These are phyloP conservation scores for Erucastrum elatum DNA, from an alignment of 345 rosid genomes.

Conservation along the genomic window DNA sequence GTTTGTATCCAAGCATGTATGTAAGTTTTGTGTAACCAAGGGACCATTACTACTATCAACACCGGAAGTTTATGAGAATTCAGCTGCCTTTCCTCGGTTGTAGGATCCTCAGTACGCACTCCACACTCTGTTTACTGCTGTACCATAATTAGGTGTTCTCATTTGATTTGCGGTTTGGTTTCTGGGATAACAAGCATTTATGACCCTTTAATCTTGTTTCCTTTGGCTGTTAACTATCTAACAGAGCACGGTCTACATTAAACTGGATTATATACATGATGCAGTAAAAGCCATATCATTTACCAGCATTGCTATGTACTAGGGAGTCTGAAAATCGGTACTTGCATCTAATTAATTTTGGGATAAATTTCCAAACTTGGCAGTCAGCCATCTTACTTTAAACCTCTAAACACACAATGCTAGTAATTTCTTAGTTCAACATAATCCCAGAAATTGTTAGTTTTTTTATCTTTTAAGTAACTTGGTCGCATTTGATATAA, in stretches of 20 bases:
- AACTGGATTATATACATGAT: not conserved
- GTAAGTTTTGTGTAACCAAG: not conserved
- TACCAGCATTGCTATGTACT: slow-evolving; percentile 2
- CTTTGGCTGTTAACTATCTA: not conserved
- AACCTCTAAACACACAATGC: slow-evolving; percentile 5
- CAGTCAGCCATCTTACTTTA: slow-evolving; percentile 10
- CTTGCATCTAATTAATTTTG: not conserved
- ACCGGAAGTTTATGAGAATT: not conserved
- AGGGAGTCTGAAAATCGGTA: not conserved
- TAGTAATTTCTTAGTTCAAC: not conserved
- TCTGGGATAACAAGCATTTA: not conserved
- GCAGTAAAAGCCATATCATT: not conserved
- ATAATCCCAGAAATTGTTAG: slow-evolving; percentile 2
- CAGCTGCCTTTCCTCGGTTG: not conserved
- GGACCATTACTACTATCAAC: too few relatives aligned
- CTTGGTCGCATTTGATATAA: slow-evolving; percentile 9
- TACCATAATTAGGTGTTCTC: not conserved
- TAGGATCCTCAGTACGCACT: not conserved
- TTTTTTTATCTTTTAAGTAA: not conserved
- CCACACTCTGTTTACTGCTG: not conserved
- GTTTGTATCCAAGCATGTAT: slow-evolving; percentile 1
- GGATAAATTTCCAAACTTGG: not conserved
- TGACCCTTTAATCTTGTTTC: not conserved
- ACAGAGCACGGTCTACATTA: not conserved
- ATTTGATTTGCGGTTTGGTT: slow-evolving; percentile 4